These are phyloP conservation scores for Phytophthora syringae DNA, from an alignment of 352 stramenopile species.

Conservation along the genomic window DNA sequence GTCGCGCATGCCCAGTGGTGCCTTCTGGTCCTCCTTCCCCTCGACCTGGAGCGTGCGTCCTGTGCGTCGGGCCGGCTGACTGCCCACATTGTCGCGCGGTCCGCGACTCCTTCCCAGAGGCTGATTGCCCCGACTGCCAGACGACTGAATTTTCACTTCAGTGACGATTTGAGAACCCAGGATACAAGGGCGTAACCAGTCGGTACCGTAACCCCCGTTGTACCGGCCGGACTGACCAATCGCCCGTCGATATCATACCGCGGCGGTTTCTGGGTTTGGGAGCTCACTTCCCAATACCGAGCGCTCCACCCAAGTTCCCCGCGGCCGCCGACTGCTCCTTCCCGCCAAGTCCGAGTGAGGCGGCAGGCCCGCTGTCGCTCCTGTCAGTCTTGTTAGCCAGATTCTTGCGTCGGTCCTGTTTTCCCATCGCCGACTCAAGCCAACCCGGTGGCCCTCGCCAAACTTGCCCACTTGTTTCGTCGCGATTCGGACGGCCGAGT, in stretches of 20 bases:
- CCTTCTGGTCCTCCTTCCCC: too few relatives aligned
- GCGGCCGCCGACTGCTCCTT: not conserved
- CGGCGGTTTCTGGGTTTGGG: not conserved
- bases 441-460: constrained; percentile 1
- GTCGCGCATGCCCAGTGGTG: too few relatives aligned
- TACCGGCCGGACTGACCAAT: not conserved
- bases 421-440: not conserved
- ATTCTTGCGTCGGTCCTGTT: not conserved
- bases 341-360: not conserved
- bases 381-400: too few relatives aligned
- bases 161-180: too few relatives aligned
- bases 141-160: too few relatives aligned
- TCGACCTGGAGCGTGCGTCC: too few relatives aligned
- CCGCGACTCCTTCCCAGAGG: too few relatives aligned
- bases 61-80: too few relatives aligned
- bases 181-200: not conserved
- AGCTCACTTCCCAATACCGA: not conserved
- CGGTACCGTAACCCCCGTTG: not conserved
- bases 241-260: not conserved
- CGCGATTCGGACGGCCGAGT: not conserved
- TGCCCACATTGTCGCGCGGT: too few relatives aligned
- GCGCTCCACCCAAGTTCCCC: not conserved
- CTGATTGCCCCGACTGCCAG: too few relatives aligned
- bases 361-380: too few relatives aligned
- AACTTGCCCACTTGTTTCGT: not conserved